Evolutionary conservation across 495 filamentous ascomycete genomes (phyloP).

Genomic region (Penicillium daleae): DNA sequence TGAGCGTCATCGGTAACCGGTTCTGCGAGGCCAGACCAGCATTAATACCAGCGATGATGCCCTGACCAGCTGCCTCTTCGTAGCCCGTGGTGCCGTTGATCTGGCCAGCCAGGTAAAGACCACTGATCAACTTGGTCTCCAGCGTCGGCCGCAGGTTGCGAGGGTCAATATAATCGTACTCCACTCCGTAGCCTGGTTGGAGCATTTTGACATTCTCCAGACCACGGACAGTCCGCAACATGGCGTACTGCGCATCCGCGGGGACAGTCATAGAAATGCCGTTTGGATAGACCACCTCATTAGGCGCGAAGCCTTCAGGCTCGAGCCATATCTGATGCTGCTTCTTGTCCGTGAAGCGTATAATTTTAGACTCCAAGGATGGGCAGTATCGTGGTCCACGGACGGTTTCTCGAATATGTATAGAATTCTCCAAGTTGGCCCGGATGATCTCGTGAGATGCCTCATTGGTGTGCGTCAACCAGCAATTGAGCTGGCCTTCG

Average conservation of each 20-base stretch:
- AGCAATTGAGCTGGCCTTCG: constrained; percentile 73
- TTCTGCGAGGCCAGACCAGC: constrained; percentile 78
- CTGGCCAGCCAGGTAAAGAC: constrained; percentile 92
- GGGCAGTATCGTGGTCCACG: constrained; percentile 95
- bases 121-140: constrained; percentile 89
- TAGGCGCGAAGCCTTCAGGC: constrained; percentile 87
- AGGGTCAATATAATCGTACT: constrained; percentile 98
- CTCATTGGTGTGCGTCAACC: constrained; percentile 82
- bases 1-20: constrained; percentile 65
- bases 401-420: constrained; percentile 95
- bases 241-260: constrained; percentile 76
- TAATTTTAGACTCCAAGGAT: constrained; percentile 91
- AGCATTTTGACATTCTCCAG: constrained; percentile 92
- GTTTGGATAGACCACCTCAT: constrained; percentile 92
- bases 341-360: constrained; percentile 79
- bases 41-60: constrained; percentile 90
- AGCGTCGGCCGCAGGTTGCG: constrained; percentile 82
- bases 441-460: constrained; percentile 83
- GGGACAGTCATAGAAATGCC: constrained; percentile 97
- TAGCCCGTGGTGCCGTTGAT: constrained; percentile 99
- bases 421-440: constrained; percentile 84
- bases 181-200: constrained; percentile 94
- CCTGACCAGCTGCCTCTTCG: constrained; percentile 94
- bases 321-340: constrained; percentile 93
- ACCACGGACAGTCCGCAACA: constrained; percentile 82